Conservation (phyloP, 1,139 yeast genomes). For the Pichia sp. region DNA sequence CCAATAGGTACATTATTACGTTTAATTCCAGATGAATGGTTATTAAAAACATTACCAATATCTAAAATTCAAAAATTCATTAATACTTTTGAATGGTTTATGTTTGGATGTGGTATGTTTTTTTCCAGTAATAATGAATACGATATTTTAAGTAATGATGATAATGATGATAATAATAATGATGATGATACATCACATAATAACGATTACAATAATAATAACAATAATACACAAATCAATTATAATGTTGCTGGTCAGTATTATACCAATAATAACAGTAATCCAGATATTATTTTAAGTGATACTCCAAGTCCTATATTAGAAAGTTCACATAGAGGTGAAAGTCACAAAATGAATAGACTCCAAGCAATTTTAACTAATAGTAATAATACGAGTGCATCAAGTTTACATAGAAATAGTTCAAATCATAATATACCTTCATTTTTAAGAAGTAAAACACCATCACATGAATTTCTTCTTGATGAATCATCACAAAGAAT, state of each 20-base stretch:
- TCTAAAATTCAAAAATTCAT: slow-evolving; percentile 47
- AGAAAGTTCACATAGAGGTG: slow-evolving; percentile 3
- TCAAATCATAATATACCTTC: background rate
- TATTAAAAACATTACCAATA: slow-evolving; percentile 62
- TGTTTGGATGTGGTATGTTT: slow-evolving; percentile 30
- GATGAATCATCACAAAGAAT: background rate
- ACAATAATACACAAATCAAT: background rate
- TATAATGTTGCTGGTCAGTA: background rate
- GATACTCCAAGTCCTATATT: slow-evolving; percentile 12
- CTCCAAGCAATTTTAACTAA: background rate
- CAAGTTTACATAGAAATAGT: background rate
- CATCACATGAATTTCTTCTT: slow-evolving; percentile 12
- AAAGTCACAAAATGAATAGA: slow-evolving; percentile 9
- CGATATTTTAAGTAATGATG: background rate
- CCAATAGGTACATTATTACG: slow-evolving; percentile 77
- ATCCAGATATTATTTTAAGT: slow-evolving; percentile 4
- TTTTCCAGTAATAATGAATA: background rate
- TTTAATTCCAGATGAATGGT: slow-evolving; percentile 78
- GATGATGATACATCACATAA: slow-evolving; percentile 1
- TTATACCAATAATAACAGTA: background rate
- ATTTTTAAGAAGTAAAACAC: slow-evolving; percentile 7
- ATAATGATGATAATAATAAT: slow-evolving; percentile 3
- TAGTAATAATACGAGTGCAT: slow-evolving; percentile 5
- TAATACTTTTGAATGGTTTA: slow-evolving; percentile 38
- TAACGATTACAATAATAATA: background rate